Percentiles rank a stretch among this genome's conserved stretches.
Evolutionary conservation across 345 rosid species (phyloP).

Genomic region (Diplotaxis tenuifolia): DNA sequence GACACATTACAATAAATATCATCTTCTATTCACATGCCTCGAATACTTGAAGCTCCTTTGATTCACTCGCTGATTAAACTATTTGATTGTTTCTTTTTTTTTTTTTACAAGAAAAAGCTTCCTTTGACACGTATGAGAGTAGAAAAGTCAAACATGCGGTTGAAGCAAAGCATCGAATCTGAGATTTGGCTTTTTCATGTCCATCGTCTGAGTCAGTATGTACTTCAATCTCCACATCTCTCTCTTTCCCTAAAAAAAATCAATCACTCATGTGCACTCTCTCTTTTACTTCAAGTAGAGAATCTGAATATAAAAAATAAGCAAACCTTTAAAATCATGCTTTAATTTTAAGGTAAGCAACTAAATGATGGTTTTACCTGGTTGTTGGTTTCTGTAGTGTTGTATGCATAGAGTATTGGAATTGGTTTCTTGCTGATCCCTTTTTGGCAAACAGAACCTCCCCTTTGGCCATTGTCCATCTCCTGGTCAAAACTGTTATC

Average conservation of each 20-base stretch:
- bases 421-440: conserved; percentile 38
- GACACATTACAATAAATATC: conserved; percentile 18
- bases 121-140: conserved; percentile 15
- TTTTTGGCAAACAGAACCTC: conserved; percentile 35
- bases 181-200: conserved; percentile 8
- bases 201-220: conserved; percentile 22
- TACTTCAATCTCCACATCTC: conserved; percentile 21
- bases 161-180: conserved; percentile 21
- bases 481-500: conserved; percentile 31
- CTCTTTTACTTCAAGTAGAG: conserved; percentile 21
- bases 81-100: background rate
- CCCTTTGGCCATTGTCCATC: conserved; percentile 35
- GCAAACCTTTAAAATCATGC: background rate
- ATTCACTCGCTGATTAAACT: conserved; percentile 15
- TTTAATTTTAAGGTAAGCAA: background rate
- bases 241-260: background rate
- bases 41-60: conserved; percentile 6
- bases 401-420: conserved; percentile 32
- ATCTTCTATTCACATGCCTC: conserved; percentile 26
- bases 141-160: background rate
- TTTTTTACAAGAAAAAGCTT: conserved; percentile 1
- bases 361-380: conserved; percentile 24
- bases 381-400: conserved; percentile 27
- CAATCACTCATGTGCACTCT: background rate
- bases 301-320: conserved; percentile 24